A percentile compares a stretch with the other conserved stretches of the same genome.
Evolutionary conservation across 345 rosid genomes (phyloP).

Genomic region (Triadica sebifera): DNA sequence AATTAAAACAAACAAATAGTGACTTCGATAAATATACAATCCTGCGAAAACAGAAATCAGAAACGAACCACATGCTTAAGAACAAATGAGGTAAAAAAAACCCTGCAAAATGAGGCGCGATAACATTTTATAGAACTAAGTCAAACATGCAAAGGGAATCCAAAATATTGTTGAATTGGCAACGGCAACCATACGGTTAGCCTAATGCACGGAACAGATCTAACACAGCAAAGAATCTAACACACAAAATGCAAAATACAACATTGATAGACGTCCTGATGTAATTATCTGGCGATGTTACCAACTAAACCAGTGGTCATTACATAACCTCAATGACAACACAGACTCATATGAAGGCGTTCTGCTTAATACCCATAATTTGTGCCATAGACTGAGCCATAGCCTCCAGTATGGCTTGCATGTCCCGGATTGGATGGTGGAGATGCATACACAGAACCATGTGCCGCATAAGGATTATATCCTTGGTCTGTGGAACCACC

Average conservation of each 20-base stretch:
- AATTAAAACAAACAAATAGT: too few relatives aligned
- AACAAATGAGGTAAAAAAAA: too few relatives aligned
- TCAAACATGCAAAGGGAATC: not conserved
- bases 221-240: constrained; percentile 11
- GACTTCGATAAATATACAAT: too few relatives aligned
- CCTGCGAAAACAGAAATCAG: too few relatives aligned
- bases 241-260: constrained; percentile 1
- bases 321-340: not conserved
- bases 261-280: constrained; percentile 1
- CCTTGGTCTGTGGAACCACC: constrained; percentile 71
- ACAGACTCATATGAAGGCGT: not conserved
- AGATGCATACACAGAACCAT: constrained; percentile 71
- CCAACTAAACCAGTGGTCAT: not conserved
- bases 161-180: not conserved
- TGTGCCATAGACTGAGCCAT: constrained; percentile 65
- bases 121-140: not conserved
- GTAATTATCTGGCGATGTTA: constrained; percentile 2
- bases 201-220: constrained; percentile 15
- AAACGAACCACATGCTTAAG: too few relatives aligned
- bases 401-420: constrained; percentile 54
- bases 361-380: constrained; percentile 61
- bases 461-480: constrained; percentile 81
- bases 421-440: constrained; percentile 75
- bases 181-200: not conserved
- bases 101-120: not conserved